Evolutionary conservation across 768 basidiomycete genomes (phyloP).

Genomic region (Suillus americanus): DNA sequence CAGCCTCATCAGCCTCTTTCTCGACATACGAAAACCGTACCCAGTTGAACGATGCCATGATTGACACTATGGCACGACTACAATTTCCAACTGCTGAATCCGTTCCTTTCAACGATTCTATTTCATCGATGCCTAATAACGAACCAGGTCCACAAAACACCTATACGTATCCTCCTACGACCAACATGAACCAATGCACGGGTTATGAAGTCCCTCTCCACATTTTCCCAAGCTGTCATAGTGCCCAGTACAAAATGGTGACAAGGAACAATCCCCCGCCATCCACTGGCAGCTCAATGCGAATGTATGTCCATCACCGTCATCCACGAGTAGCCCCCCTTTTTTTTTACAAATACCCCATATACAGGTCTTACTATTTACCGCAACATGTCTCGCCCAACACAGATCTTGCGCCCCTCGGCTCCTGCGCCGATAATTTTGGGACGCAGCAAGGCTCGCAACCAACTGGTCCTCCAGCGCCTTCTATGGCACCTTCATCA

Average conservation of each 20-base stretch:
- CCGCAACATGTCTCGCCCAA: not conserved
- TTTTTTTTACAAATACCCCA: not conserved
- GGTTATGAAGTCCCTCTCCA: not conserved
- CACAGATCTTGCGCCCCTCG: not conserved
- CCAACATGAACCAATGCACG: not conserved
- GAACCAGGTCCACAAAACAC: no score
- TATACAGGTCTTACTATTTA: not conserved
- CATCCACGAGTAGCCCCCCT: not conserved
- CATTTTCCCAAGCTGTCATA: not conserved
- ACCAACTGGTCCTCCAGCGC: not conserved
- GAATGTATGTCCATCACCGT: not conserved
- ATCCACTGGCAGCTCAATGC: not conserved
- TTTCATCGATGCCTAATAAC: not conserved
- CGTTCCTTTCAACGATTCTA: not conserved
- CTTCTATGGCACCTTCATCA: not conserved
- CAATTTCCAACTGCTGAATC: not conserved
- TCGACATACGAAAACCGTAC: not conserved
- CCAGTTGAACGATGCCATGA: not conserved
- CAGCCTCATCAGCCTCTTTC: not conserved
- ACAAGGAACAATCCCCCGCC: not conserved
- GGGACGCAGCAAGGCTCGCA: not conserved
- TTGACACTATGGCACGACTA: not conserved
- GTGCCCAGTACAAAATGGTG: not conserved
- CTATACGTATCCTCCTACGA: not conserved
- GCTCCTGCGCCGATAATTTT: not conserved